phyloP scores from a whole-genome alignment of 1,284 basidiomycete species.

The Cutaneotrichosporon dermatis region DNA sequence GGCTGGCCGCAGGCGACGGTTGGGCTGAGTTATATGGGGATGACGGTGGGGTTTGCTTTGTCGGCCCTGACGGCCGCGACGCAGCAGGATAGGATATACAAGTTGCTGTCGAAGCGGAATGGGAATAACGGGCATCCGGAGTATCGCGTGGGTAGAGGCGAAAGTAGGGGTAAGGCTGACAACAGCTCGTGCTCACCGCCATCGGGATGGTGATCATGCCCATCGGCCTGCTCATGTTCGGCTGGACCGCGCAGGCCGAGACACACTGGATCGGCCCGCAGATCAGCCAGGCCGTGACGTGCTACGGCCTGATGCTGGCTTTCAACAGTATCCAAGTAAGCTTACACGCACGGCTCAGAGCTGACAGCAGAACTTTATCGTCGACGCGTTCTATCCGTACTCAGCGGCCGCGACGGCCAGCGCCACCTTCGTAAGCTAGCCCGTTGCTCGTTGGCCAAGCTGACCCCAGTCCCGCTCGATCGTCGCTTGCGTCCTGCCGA shows the following conservation, averaged over 20 bases:
- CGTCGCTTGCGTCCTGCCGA: conserved; percentile 49
- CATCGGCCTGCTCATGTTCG: conserved; percentile 48
- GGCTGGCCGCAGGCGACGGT: conserved; percentile 45
- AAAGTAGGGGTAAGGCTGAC: not conserved
- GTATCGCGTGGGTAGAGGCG: conserved; percentile 37
- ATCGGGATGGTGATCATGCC: conserved; percentile 52
- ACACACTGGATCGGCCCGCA: conserved; percentile 48
- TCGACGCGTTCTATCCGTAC: conserved; percentile 52
- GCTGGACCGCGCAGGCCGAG: conserved; percentile 44
- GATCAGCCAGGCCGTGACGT: conserved; percentile 39
- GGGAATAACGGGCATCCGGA: conserved; percentile 45
- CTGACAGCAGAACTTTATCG: conserved; percentile 39
- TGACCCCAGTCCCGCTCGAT: conserved; percentile 37
- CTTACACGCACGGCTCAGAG: not conserved
- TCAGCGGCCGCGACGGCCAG: conserved; percentile 50
- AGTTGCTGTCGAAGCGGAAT: conserved; percentile 30
- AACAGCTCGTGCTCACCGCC: conserved; percentile 47
- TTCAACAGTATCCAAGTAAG: conserved; percentile 49
- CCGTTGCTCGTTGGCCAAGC: not conserved
- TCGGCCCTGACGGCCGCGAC: conserved; percentile 45
- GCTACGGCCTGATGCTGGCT: conserved; percentile 45
- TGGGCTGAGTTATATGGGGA: conserved; percentile 48
- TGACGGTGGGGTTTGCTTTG: conserved; percentile 48
- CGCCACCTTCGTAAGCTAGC: conserved; percentile 38
- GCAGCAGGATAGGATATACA: conserved; percentile 50